These are phyloP conservation scores for Saccharomycopsis sp. DNA, from an alignment of 805 yeast species.

Conservation along the genomic window DNA sequence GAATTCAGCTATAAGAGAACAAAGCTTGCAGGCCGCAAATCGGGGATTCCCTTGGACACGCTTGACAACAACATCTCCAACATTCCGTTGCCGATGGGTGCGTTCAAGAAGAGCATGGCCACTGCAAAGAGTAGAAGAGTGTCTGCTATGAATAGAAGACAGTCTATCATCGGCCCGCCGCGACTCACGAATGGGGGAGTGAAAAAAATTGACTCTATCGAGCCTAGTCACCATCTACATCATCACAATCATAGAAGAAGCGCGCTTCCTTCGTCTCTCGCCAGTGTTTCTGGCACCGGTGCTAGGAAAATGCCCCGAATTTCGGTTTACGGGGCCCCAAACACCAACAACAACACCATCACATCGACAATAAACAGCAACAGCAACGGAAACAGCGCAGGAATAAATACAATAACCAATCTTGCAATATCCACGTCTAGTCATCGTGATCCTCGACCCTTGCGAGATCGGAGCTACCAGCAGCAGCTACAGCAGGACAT, in stretches of 20 bases:
- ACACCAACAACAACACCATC: not conserved
- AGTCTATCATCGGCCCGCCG: slow-evolving; percentile 19
- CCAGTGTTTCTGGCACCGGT: not conserved
- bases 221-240: not conserved
- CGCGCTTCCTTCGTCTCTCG: not conserved
- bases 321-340: slow-evolving; percentile 1
- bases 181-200: slow-evolving; percentile 6
- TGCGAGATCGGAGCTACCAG: slow-evolving; percentile 68
- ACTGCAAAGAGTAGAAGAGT: not conserved
- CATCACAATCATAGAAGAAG: slow-evolving; percentile 1
- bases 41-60: not conserved
- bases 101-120: not conserved
- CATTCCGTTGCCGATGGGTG: not conserved
- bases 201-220: not conserved
- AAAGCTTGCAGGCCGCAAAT: not conserved
- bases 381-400: not conserved
- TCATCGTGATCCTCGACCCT: slow-evolving; percentile 62
- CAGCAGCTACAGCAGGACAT: slow-evolving; percentile 58
- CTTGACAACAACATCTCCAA: not conserved
- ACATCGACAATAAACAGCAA: slow-evolving; percentile 1
- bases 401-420: not conserved
- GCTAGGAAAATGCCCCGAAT: slow-evolving; percentile 1
- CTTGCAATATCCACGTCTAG: not conserved
- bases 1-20: not conserved
- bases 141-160: slow-evolving; percentile 2